Evolutionary conservation across 345 rosid species (phyloP), one percentile per base, ranked within the genome.

Genomic region (Limnanthes douglasii): DNA sequence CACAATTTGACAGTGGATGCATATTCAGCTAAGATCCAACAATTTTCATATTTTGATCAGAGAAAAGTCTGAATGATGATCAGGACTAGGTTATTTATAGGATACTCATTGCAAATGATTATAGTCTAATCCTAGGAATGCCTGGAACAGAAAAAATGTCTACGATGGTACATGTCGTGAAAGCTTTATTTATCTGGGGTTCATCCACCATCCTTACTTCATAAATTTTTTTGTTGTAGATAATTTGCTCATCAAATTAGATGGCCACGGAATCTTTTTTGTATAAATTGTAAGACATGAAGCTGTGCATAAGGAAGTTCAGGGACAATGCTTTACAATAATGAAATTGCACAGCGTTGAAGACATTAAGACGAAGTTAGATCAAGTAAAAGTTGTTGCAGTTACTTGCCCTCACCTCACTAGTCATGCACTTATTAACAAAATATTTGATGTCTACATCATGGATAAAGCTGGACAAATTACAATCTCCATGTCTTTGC

Each of bases 121-220:
- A 78, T 50, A 65, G 84, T 32, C 48, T 74, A 52, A 74, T 78
- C 48, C 58, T 78, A n/a, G 92, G 92, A 49, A 78, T 78, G 92
- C 92, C 92, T 23, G 92, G 92, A 46, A 74, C 92, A 3, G 92
- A 84, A 51, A 78, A 78, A 67, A 78, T 84, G 54, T 68, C 78
- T 8, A 74, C 92, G 1, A 64, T 74, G 72, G 92, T 74, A 33
- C 72, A 78, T 61, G 92, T 80, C 39, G 78, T 74, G 49, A 78
- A 64, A 56, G 92, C 92, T 34, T 57, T 78, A 65, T 58, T 74
- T 58, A 61, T 68, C 56, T 66, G 80, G 64, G 84, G 84, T 51
- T 60, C 92, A 58, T 60, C 92, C 53, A 59, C 74, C 54, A 66
- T 78, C 65, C 73, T 74, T 43, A 71, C 92, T 2, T 78, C 92